These are phyloP conservation scores for Akebia trifoliata DNA, from an alignment of 164 flowering plant species.

Conservation along the genomic window DNA sequence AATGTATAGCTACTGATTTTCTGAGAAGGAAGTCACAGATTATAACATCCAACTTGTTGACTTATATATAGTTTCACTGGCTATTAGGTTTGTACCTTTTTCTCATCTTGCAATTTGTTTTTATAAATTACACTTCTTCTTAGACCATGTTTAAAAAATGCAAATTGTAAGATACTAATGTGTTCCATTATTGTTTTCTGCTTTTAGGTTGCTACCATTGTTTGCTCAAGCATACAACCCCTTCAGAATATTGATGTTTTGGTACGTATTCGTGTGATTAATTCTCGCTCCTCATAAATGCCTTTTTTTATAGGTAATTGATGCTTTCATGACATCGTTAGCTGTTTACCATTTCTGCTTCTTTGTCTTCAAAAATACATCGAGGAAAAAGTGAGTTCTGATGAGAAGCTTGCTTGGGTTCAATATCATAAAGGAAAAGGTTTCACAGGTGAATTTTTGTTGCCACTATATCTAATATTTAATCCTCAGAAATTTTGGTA, in stretches of 20 bases:
- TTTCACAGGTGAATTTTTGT: constrained; percentile 46
- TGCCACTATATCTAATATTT: too few relatives aligned
- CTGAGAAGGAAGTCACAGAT: too few relatives aligned
- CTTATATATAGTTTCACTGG: too few relatives aligned
- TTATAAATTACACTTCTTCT: too few relatives aligned
- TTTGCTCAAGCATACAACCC: constrained; percentile 77
- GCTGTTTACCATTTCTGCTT: neutral
- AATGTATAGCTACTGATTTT: too few relatives aligned
- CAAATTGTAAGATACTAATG: too few relatives aligned
- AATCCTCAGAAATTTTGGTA: too few relatives aligned
- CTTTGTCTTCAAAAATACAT: constrained; percentile 46
- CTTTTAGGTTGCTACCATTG: constrained; percentile 69
- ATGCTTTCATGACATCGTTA: neutral
- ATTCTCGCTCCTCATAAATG: neutral
- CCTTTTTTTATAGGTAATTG: neutral
- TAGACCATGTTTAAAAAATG: too few relatives aligned
- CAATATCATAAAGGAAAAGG: constrained; percentile 53
- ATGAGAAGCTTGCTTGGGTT: constrained; percentile 52
- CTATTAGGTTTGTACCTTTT: too few relatives aligned
- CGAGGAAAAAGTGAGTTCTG: constrained; percentile 49
- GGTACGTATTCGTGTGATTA: constrained; percentile 26
- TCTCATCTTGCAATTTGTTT: too few relatives aligned
- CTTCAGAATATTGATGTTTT: constrained; percentile 50
- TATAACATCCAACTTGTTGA: too few relatives aligned
- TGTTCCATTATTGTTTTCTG: too few relatives aligned